Conservation (phyloP, 2,329 filamentous ascomycete genomes). For the Fusarium euwallaceae region DNA sequence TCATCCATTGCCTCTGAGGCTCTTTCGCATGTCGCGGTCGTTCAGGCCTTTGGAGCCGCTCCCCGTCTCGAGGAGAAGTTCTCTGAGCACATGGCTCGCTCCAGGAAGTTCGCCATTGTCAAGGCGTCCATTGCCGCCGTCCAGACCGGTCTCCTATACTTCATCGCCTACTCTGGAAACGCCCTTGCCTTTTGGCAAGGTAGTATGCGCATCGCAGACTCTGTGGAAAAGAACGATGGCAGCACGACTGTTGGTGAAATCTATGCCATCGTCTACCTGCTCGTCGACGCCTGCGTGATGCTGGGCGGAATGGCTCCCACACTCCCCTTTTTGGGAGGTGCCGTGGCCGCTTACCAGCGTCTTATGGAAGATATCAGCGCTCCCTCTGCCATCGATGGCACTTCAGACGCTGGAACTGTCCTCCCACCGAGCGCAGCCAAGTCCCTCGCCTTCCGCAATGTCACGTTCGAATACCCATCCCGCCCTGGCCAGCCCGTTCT, state of each 20-base stretch:
- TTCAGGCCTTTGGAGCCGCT: slow-evolving; percentile 73
- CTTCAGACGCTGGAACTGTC: slow-evolving; percentile 52
- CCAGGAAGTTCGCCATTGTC: slow-evolving; percentile 65
- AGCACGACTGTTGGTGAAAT: slow-evolving; percentile 59
- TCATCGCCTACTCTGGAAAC: slow-evolving; percentile 75
- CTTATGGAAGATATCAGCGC: slow-evolving; percentile 69
- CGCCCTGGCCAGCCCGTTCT: slow-evolving; percentile 58
- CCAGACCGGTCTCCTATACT: slow-evolving; percentile 73
- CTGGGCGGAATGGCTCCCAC: slow-evolving; percentile 73
- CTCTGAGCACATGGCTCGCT: slow-evolving; percentile 53
- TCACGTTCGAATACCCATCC: slow-evolving; percentile 60
- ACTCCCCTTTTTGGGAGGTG: slow-evolving; percentile 70
- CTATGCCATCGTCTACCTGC: slow-evolving; percentile 63
- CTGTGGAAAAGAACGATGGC: slow-evolving; percentile 49
- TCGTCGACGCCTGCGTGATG: slow-evolving; percentile 73
- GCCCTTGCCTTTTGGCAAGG: slow-evolving; percentile 77
- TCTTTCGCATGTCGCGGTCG: slow-evolving; percentile 69
- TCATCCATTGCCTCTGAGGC: slow-evolving; percentile 73
- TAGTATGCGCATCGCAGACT: slow-evolving; percentile 62
- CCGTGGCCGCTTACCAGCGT: slow-evolving; percentile 68
- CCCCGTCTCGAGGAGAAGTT: slow-evolving; percentile 61
- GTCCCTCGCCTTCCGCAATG: slow-evolving; percentile 51
- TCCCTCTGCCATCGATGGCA: slow-evolving; percentile 60
- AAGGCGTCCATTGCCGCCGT: slow-evolving; percentile 68
- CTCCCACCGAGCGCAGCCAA: slow-evolving; percentile 58